Evolutionary conservation across 805 yeast species (phyloP).

Genomic region (Candida rishiriensis): DNA sequence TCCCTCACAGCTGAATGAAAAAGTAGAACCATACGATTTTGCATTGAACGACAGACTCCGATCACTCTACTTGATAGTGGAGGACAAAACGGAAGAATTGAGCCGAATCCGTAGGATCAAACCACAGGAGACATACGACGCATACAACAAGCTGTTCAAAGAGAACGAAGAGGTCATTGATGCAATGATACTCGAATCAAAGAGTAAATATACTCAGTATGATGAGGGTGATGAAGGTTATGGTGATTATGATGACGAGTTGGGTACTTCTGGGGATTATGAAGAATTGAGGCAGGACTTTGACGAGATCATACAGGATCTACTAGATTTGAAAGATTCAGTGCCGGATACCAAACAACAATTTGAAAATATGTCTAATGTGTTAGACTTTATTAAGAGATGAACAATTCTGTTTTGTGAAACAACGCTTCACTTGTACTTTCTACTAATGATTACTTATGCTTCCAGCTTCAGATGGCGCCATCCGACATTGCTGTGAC

Average conservation of each 20-base stretch:
- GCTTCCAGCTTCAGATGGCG: too few relatives aligned
- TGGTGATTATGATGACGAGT: background rate
- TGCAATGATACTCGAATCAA: conserved; percentile 16
- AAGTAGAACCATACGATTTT: conserved; percentile 68
- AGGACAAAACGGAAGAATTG: conserved; percentile 53
- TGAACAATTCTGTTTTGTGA: background rate
- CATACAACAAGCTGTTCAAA: conserved; percentile 30
- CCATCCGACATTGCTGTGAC: too few relatives aligned
- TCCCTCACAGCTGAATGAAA: conserved; percentile 23
- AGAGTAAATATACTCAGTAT: background rate
- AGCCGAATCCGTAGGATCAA: conserved; percentile 50
- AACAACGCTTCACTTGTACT: too few relatives aligned
- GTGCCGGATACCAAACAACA: conserved; percentile 36
- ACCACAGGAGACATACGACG: conserved; percentile 38
- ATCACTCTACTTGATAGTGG: conserved; percentile 53
- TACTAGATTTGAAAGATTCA: conserved; percentile 31
- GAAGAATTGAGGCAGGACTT: conserved; percentile 11
- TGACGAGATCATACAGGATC: conserved; percentile 18
- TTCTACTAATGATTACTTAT: too few relatives aligned
- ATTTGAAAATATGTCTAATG: conserved; percentile 29
- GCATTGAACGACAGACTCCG: conserved; percentile 58
- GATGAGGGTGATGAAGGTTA: conserved; percentile 3
- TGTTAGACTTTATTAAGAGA: conserved; percentile 14
- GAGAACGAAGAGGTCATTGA: conserved; percentile 12
- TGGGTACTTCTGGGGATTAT: background rate